Evolutionary conservation across 2,329 filamentous ascomycete species (phyloP), one percentile per base, ranked within the genome.

Genomic region (Anthostomella pinea): DNA sequence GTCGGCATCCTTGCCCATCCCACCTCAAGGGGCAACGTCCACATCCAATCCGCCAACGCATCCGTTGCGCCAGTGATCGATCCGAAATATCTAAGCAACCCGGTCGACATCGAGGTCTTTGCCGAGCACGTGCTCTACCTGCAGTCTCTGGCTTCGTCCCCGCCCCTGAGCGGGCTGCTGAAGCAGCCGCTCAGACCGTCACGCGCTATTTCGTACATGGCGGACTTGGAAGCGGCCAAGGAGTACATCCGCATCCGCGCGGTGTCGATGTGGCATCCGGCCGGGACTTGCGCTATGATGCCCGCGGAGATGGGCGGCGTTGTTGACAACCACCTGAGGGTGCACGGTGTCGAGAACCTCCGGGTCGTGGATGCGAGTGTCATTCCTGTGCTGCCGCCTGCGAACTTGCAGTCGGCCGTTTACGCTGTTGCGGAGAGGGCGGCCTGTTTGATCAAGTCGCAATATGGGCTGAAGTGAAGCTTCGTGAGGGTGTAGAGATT

Each of bases 201-300:
- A 3, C 9, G 29, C 5, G 25, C 41, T 4, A 10, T 18, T 8
- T 29, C 42, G 6, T 10, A 24, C 16, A 26, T 48, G 4, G 24
- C 35, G 14, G 37, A 25, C 26, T 10, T 41, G 4, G 33, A 45
- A 3, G 30, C 30, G 10, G 59, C 57, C 6, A 42, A 42, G 2
- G 27, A 43, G 13, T 48, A 43, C 13, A 30, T 51, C 7, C 25
- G 22, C 2, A 2, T 13, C 5, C 27, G 29, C 10, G 46, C 22
- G 32, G 52, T 34, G 36, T 59, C 36, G 33, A 57, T 38, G 48
- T 55, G 21, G 54, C 48, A 39, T 23, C 24, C 32, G 8, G 43
- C 25, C 11, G 53, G 49, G 2, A 59, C 54, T 5, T 58, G 58
- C 21, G 51, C 57, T 1, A 63, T 64, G 61, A n/a, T n/a, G n/a